Conservation (phyloP, 768 basidiomycete genomes). For the Pulveroboletus sp. region DNA sequence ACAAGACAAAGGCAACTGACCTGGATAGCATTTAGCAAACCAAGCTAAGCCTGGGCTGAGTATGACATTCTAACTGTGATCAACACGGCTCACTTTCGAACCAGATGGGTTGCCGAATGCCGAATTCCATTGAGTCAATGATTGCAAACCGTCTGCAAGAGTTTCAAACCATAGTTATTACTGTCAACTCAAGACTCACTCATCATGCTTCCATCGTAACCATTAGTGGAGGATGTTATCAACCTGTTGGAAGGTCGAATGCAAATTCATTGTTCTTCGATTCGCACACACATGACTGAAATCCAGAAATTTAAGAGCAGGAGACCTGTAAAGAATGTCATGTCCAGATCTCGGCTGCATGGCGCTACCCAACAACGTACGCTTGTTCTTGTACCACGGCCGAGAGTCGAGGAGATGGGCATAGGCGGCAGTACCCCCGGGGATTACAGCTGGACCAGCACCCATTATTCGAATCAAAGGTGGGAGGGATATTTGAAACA, state of each 20-base stretch:
- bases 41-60: conserved; percentile 21
- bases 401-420: conserved; percentile 56
- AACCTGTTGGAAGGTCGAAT: conserved; percentile 18
- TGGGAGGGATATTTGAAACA: neutral
- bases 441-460: conserved; percentile 45
- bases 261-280: neutral
- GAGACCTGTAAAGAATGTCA: conserved; percentile 36
- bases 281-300: conserved; percentile 48
- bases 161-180: neutral
- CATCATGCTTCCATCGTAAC: conserved; percentile 42
- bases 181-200: conserved; percentile 19
- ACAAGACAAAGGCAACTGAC: conserved; percentile 15
- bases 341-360: neutral
- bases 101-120: conserved; percentile 31
- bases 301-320: conserved; percentile 66
- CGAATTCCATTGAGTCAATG: conserved; percentile 35
- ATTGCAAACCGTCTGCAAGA: conserved; percentile 35
- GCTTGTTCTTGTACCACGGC: conserved; percentile 70
- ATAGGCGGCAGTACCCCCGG: conserved; percentile 36
- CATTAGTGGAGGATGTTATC: conserved; percentile 37
- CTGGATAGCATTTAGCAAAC: conserved; percentile 37
- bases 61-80: neutral
- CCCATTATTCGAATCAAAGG: conserved; percentile 42
- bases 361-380: conserved; percentile 29
- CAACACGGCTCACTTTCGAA: conserved; percentile 21